Evolutionary conservation across 768 basidiomycete genomes (phyloP).

Genomic region (Gautieria morchelliformis): DNA sequence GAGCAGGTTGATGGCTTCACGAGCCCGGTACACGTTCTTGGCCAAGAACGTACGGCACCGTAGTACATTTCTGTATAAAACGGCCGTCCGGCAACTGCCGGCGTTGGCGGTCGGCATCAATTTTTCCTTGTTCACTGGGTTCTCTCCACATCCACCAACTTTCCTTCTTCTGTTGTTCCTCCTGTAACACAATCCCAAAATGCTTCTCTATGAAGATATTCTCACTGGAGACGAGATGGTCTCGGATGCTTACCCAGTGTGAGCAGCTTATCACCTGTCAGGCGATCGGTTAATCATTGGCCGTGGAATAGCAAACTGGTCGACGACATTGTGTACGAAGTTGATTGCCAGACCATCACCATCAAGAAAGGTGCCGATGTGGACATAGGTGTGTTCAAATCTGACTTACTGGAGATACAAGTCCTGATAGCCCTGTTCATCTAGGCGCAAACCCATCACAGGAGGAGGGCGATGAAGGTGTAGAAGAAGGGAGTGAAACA

Average conservation of each 20-base stretch:
- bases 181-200: constrained; percentile 22
- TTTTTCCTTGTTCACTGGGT: background rate
- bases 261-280: constrained; percentile 19
- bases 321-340: constrained; percentile 76
- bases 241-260: constrained; percentile 90
- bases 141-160: background rate
- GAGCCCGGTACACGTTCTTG: too few relatives aligned
- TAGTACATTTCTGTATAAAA: too few relatives aligned
- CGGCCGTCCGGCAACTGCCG: too few relatives aligned
- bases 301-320: constrained; percentile 51
- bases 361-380: constrained; percentile 71
- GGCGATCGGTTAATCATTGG: background rate
- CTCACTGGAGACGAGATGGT: constrained; percentile 84
- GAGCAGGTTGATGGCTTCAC: too few relatives aligned
- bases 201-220: constrained; percentile 70
- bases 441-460: constrained; percentile 87
- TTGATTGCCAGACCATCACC: constrained; percentile 65
- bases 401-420: background rate
- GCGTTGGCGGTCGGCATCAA: too few relatives aligned
- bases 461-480: constrained; percentile 72
- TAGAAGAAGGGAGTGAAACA: constrained; percentile 65
- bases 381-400: constrained; percentile 63
- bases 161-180: background rate
- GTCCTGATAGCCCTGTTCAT: background rate
- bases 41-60: too few relatives aligned